Evolutionary conservation across 169 alveolate species (phyloP).

Genomic region (Plasmodium billcollinsi): DNA sequence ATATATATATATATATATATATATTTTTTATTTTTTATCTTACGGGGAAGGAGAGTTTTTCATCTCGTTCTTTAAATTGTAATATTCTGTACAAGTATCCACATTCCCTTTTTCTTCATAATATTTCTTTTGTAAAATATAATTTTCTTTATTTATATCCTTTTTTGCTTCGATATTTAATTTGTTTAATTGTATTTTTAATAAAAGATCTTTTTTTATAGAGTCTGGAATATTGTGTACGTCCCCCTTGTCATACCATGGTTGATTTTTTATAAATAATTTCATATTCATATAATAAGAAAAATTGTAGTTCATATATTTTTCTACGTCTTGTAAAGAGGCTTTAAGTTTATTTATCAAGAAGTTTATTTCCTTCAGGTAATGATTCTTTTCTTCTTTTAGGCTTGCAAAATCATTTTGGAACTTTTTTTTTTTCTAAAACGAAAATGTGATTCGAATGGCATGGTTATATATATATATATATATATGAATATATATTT

Average conservation of each 20-base stretch:
- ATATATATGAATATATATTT: not conserved
- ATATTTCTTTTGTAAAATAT: not conserved
- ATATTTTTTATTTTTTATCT: too few relatives aligned
- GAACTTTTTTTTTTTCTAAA: slow-evolving; percentile 38
- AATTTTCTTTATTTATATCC: not conserved
- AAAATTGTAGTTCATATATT: slow-evolving; percentile 19
- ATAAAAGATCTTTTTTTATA: slow-evolving; percentile 6
- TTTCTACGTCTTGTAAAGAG: slow-evolving; percentile 25
- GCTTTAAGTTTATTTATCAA: slow-evolving; percentile 30
- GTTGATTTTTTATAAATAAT: slow-evolving; percentile 5
- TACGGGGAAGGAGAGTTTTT: not conserved
- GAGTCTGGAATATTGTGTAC: not conserved
- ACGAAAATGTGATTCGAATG: not conserved
- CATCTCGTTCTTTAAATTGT: not conserved
- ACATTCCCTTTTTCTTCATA: not conserved
- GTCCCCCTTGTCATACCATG: slow-evolving; percentile 2
- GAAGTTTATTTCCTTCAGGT: slow-evolving; percentile 26
- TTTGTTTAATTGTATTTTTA: slow-evolving; percentile 36
- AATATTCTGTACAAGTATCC: not conserved
- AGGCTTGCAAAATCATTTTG: slow-evolving; percentile 8
- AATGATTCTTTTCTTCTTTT: slow-evolving; percentile 41
- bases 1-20: too few relatives aligned
- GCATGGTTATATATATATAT: not conserved
- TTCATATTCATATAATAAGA: slow-evolving; percentile 26
- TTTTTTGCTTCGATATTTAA: slow-evolving; percentile 4